A percentile compares a stretch with the other conserved stretches of the same genome.
These are phyloP conservation scores for Marasmius oreades DNA, from an alignment of 1,284 basidiomycete genomes.

Conservation along the genomic window DNA sequence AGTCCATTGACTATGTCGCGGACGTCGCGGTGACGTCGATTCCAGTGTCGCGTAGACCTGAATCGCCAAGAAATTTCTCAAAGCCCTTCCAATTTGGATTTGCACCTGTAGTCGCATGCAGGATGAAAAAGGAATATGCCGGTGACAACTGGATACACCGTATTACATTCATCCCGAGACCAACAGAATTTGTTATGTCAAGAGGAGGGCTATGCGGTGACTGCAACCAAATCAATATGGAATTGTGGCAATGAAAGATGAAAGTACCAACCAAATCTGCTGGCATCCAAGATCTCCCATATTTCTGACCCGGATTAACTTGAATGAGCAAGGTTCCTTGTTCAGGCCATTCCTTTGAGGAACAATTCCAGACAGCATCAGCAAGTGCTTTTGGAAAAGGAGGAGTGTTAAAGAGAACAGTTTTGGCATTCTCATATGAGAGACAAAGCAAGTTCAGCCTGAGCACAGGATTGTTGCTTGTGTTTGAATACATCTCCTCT, in stretches of 20 bases:
- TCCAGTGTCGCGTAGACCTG: conserved; percentile 3
- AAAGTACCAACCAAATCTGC: conserved; percentile 34
- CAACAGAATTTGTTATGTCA: conserved; percentile 12
- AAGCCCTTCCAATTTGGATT: conserved; percentile 2
- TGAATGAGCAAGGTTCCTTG: conserved; percentile 42
- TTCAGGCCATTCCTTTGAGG: conserved; percentile 42
- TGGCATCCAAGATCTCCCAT: conserved; percentile 32
- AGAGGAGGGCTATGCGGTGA: not conserved
- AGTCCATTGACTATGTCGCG: not conserved
- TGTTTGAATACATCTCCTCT: not conserved
- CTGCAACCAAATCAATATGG: conserved; percentile 4
- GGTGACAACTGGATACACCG: conserved; percentile 14
- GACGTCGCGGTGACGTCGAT: conserved; percentile 1
- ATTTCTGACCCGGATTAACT: conserved; percentile 31
- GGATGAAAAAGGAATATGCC: conserved; percentile 15
- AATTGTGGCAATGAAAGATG: conserved; percentile 12
- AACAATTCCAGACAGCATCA: conserved; percentile 28
- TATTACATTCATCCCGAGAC: conserved; percentile 13
- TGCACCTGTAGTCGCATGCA: conserved; percentile 3
- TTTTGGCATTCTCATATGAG: conserved; percentile 30
- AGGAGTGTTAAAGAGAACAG: conserved; percentile 27
- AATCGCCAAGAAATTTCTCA: conserved; percentile 1
- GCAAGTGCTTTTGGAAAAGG: conserved; percentile 26
- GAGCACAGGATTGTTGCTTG: not conserved
- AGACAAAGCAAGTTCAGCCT: conserved; percentile 28